phyloP scores from a whole-genome alignment of 345 rosid species.

The Hypericum androsaemum region DNA sequence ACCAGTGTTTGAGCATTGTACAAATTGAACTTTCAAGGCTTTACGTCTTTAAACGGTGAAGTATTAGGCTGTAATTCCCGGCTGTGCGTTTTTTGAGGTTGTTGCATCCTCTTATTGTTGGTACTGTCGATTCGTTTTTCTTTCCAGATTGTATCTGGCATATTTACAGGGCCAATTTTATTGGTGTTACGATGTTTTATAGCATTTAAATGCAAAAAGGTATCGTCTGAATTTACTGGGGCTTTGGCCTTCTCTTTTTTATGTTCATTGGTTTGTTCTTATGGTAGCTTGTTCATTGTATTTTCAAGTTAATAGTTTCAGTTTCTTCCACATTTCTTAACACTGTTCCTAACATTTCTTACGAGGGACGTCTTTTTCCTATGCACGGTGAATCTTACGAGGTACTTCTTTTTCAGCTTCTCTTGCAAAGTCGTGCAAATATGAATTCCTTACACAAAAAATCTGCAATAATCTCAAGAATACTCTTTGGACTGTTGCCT shows the following conservation, averaged over 20 bases:
- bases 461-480: conserved; percentile 53
- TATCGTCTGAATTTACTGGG: too few species aligned
- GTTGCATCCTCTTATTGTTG: conserved; percentile 24
- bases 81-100: conserved; percentile 16
- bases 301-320: neutral
- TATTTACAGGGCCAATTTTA: conserved; percentile 54
- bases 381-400: conserved; percentile 77
- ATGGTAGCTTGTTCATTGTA: too few species aligned
- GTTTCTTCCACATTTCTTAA: conserved; percentile 13
- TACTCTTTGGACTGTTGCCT: conserved; percentile 83
- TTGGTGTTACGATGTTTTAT: conserved; percentile 57
- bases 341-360: conserved; percentile 24
- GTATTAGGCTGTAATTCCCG: conserved; percentile 16
- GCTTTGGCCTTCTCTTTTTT: too few species aligned
- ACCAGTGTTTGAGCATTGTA: conserved; percentile 9
- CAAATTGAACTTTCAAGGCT: neutral
- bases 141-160: conserved; percentile 45
- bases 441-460: conserved; percentile 71
- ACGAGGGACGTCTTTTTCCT: conserved; percentile 31
- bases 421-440: conserved; percentile 72
- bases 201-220: too few species aligned
- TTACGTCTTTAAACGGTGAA: conserved; percentile 9
- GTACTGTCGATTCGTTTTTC: conserved; percentile 35
- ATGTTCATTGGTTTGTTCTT: too few species aligned
- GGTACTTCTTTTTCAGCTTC: conserved; percentile 97